Base-by-base conservation (phyloP, 306 rosid genomes). In the Erythrophleum fordii region DNA sequence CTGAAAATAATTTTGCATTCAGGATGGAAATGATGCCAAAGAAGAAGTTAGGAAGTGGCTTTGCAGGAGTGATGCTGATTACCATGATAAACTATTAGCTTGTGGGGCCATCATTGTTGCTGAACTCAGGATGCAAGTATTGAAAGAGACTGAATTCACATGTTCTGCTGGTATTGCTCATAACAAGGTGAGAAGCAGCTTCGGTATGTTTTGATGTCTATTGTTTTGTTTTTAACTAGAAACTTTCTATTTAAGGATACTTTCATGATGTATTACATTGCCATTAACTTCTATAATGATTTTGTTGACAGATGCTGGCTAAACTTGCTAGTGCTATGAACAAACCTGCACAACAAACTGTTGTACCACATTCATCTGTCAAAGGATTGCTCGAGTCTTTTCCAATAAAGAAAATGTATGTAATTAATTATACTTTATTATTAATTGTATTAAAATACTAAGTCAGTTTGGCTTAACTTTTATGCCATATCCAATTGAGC, bases 91-190 rank as follows among this genome's bases (percentile, higher is more conserved):
- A 77, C 91, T 95, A 39, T 84, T 95, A 84, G 99, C 99, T 79
- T 95, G 99, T 84, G 99, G 97, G 53, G 88, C 95, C 53, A 42
- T 93, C 71, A 95, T 95, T 84, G 95, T 93, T 83, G 92, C 97
- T 35, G 95, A 93, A 61, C 94, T 95, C 74, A 85, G 98, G 89
- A 86, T 89, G 92, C 93, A 88, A 77, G 97, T 93, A 75, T 82
- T 95, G 89, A 90, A 85, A 86, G 97, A 91, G 84, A 93, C 98
- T 2, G 92, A 95, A 39, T 95, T 95, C 86, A 90, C 99, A 20
- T 95, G 99, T 85, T 95, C 99, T 81, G 99, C 99, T 29, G 99
- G 99, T 55, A 82, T 95, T 88, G 97, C 98, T 85, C 99, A 95
- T 86, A 95, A 95, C 82, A 95, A 95, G 95, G 99, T 88, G 61